These are phyloP conservation scores for Noccaea caerulescens DNA, from an alignment of 345 rosid genomes.

Conservation along the genomic window DNA sequence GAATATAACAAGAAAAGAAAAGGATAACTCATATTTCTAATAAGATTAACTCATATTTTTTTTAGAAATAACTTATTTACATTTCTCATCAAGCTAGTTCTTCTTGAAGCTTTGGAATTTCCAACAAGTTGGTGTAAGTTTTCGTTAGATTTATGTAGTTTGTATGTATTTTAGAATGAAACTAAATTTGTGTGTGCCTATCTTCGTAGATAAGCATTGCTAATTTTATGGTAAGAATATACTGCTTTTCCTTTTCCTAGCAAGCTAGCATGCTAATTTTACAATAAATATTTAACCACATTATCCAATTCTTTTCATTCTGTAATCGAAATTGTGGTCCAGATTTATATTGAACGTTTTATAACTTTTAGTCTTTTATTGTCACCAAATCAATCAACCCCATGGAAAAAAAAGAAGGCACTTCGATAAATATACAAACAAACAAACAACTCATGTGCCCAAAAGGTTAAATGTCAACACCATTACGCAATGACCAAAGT, in stretches of 20 bases:
- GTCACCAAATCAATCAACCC: conserved; percentile 19
- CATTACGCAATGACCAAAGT: not conserved
- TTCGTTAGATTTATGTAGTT: not conserved
- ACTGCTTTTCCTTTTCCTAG: not conserved
- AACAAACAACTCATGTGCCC: conserved; percentile 46
- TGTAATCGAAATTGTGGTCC: conserved; percentile 17
- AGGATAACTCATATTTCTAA: too few relatives aligned
- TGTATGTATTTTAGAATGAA: conserved; percentile 5
- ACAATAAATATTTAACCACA: not conserved
- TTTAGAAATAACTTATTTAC: too few relatives aligned
- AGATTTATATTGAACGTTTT: not conserved
- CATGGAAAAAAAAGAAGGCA: conserved; percentile 12
- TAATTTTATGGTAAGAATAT: conserved; percentile 10
- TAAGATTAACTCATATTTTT: too few relatives aligned
- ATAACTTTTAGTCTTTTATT: not conserved
- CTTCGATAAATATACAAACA: conserved; percentile 25
- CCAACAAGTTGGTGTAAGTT: not conserved
- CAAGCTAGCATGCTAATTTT: not conserved
- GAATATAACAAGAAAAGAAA: too few relatives aligned
- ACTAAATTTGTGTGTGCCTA: not conserved
- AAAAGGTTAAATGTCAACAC: conserved; percentile 46
- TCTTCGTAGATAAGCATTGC: conserved; percentile 3
- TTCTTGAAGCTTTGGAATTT: too few relatives aligned
- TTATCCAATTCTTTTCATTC: conserved; percentile 9
- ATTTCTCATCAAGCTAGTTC: too few relatives aligned